These are phyloP conservation scores for Ophiocordyceps robertsii DNA, from an alignment of 2,329 filamentous ascomycete species.

Conservation along the genomic window DNA sequence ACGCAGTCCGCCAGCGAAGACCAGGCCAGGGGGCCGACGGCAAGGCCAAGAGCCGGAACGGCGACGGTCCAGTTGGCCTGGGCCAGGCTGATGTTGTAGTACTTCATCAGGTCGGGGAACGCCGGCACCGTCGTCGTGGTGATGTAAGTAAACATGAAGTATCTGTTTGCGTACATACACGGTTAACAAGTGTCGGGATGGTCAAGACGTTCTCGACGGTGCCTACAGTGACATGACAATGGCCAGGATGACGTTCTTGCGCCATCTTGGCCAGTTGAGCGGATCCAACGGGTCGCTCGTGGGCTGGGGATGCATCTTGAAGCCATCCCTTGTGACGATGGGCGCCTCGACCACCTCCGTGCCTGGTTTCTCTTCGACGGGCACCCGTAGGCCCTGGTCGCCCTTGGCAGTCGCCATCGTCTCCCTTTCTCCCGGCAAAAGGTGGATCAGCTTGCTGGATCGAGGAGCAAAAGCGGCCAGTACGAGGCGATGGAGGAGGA, in stretches of 20 bases:
- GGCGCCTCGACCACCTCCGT: no score
- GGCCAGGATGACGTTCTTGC: conserved; percentile 33
- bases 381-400: no score
- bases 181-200: neutral
- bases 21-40: conserved; percentile 36
- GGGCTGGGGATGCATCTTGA: conserved; percentile 15
- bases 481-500: no score
- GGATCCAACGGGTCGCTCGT: conserved; percentile 31
- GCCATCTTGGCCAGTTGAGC: conserved; percentile 34
- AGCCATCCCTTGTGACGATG: conserved; percentile 8
- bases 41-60: conserved; percentile 33
- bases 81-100: conserved; percentile 28
- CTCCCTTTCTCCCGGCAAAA: no score
- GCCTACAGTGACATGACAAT: conserved; percentile 40
- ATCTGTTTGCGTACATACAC: no score
- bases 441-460: no score
- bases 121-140: conserved; percentile 43
- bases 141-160: conserved; percentile 45
- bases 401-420: no score
- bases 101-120: conserved; percentile 32
- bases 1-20: conserved; percentile 34
- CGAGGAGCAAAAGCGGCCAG: no score
- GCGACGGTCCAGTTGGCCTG: conserved; percentile 43
- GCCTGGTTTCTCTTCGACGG: no score
- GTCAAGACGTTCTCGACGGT: neutral